Conservation (phyloP, 805 yeast species). For the Scheffersomyces amazonensis region DNA sequence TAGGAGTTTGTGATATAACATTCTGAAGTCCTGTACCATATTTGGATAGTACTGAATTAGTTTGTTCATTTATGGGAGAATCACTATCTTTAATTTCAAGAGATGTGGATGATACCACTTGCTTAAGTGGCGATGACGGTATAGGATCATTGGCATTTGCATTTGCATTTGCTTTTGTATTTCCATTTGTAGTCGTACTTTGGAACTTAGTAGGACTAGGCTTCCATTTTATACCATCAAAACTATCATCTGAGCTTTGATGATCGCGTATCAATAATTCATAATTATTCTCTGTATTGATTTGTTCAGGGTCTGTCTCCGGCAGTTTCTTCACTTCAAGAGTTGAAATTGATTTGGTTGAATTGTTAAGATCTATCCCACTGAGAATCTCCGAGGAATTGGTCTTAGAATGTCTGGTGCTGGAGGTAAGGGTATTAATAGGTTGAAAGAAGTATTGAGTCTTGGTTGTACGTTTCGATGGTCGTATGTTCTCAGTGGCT, state of each 20-base stretch:
- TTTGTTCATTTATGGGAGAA: conserved; percentile 25
- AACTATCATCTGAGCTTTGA: conserved; percentile 42
- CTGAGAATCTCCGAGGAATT: not conserved
- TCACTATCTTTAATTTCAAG: conserved; percentile 1
- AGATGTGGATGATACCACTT: conserved; percentile 9
- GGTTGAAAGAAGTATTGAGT: conserved; percentile 37
- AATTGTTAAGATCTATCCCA: conserved; percentile 2
- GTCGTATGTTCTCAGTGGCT: conserved; percentile 3
- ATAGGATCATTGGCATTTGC: conserved; percentile 10
- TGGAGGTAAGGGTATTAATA: conserved; percentile 22
- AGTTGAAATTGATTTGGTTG: conserved; percentile 4
- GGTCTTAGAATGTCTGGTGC: not conserved
- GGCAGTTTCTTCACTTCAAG: not conserved
- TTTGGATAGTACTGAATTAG: conserved; percentile 37
- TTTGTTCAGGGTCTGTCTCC: not conserved
- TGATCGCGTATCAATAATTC: conserved; percentile 14
- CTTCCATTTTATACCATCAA: conserved; percentile 45
- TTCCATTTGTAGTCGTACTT: conserved; percentile 9
- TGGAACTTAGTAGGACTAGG: conserved; percentile 31
- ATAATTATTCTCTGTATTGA: conserved; percentile 7
- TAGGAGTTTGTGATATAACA: conserved; percentile 30
- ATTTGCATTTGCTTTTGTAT: too few relatives aligned
- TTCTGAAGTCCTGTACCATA: conserved; percentile 39
- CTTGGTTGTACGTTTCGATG: conserved; percentile 10
- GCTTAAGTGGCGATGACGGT: conserved; percentile 44